Conservation (phyloP, 2,329 filamentous ascomycete species). For the Malbranchea cinnamomea region DNA sequence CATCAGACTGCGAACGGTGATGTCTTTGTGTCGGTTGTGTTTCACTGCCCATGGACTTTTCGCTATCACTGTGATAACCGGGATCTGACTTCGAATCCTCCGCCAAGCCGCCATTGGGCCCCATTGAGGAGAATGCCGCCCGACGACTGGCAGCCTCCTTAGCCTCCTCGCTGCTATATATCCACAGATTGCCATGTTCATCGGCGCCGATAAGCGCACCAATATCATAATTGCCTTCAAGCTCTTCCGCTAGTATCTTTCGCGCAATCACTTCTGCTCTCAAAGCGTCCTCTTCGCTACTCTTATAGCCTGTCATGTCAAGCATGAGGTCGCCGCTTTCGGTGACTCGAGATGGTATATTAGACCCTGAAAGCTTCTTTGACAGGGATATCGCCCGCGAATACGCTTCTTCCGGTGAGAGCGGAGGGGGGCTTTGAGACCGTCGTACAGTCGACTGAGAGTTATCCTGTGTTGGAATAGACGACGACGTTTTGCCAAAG, state of each 20-base stretch:
- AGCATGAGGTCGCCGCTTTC: constrained; percentile 90
- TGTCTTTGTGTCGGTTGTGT: constrained; percentile 39
- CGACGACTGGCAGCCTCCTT: constrained; percentile 72
- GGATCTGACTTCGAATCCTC: constrained; percentile 83
- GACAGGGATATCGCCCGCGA: constrained; percentile 73
- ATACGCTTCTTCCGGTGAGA: constrained; percentile 60
- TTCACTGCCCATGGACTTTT: constrained; percentile 49
- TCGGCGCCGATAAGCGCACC: constrained; percentile 90
- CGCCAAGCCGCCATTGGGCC: constrained; percentile 36
- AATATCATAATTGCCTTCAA: constrained; percentile 92
- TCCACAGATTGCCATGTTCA: constrained; percentile 95
- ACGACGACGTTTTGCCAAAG: too few species aligned
- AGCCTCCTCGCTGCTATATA: constrained; percentile 94
- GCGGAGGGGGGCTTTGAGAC: constrained; percentile 62
- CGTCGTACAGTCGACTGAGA: constrained; percentile 20
- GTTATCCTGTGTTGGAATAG: constrained; percentile 1
- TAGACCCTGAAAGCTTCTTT: constrained; percentile 72
- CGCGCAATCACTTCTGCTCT: constrained; percentile 86
- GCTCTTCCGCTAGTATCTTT: constrained; percentile 79
- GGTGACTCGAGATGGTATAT: constrained; percentile 86
- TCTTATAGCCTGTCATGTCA: constrained; percentile 95
- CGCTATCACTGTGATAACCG: constrained; percentile 84
- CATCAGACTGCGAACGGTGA: constrained; percentile 47
- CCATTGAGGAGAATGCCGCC: constrained; percentile 37
- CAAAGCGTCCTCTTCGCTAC: constrained; percentile 80